Conservation (phyloP, 306 rosid species). For the Fragaria iinumae region DNA sequence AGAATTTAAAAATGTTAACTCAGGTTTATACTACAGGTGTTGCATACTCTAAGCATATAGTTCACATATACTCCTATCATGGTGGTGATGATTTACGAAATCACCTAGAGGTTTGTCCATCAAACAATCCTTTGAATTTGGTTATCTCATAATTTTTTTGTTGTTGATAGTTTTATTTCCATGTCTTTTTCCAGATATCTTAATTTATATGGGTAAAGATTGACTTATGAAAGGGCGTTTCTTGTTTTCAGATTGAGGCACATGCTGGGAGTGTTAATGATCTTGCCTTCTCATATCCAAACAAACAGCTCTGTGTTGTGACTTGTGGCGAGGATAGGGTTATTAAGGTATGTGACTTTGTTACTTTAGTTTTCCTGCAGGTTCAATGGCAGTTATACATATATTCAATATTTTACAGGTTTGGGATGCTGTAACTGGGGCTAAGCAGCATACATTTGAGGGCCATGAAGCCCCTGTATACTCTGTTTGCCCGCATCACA, state of each 20-base stretch:
- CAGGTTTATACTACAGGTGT: slow-evolving; percentile 62
- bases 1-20: slow-evolving; percentile 6
- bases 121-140: slow-evolving; percentile 16
- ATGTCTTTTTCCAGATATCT: not conserved
- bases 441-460: slow-evolving; percentile 73
- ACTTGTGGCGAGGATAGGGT: slow-evolving; percentile 97
- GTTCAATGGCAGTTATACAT: slow-evolving; percentile 20
- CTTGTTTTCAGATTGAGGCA: slow-evolving; percentile 78
- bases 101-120: slow-evolving; percentile 79
- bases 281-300: slow-evolving; percentile 95
- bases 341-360: slow-evolving; percentile 71
- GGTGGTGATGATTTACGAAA: slow-evolving; percentile 85
- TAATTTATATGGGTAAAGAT: not conserved
- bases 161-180: not conserved
- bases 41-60: slow-evolving; percentile 95
- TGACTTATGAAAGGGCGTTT: not conserved
- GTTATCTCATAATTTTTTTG: slow-evolving; percentile 15
- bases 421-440: slow-evolving; percentile 92
- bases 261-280: slow-evolving; percentile 96
- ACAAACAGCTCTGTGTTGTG: slow-evolving; percentile 87
- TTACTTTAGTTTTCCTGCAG: slow-evolving; percentile 24
- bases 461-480: slow-evolving; percentile 94
- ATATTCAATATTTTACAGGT: slow-evolving; percentile 54
- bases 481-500: slow-evolving; percentile 98
- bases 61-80: slow-evolving; percentile 86